Conservation (phyloP, 257 asterid species). For the Solanum dulcamara region DNA sequence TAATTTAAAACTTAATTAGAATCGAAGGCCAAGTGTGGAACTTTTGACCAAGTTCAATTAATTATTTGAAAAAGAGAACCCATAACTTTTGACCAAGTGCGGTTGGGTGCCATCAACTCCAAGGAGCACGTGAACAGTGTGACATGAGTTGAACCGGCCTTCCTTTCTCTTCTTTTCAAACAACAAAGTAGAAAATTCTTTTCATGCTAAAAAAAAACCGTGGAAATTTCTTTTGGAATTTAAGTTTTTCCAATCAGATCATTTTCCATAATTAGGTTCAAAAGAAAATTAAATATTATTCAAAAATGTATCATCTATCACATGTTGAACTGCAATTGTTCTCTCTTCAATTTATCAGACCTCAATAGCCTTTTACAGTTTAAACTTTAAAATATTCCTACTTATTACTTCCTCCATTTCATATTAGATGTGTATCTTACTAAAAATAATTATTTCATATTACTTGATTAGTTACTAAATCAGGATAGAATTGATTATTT, state of each 20-base stretch:
- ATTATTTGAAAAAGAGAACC: not conserved
- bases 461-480: too few relatives aligned
- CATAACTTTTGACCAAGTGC: not conserved
- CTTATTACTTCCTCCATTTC: too few relatives aligned
- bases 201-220: too few relatives aligned
- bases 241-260: not conserved
- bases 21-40: not conserved
- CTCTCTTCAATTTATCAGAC: too few relatives aligned
- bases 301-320: too few relatives aligned
- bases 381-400: too few relatives aligned
- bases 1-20: not conserved
- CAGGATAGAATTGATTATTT: too few relatives aligned
- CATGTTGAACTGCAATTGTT: too few relatives aligned
- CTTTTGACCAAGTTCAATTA: not conserved
- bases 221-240: not conserved
- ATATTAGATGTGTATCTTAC: too few relatives aligned
- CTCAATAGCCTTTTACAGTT: too few relatives aligned
- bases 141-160: slow-evolving; percentile 3
- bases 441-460: too few relatives aligned
- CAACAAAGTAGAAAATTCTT: not conserved
- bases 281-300: not conserved
- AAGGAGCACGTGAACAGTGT: slow-evolving; percentile 41
- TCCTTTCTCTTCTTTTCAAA: not conserved
- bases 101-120: slow-evolving; percentile 5
- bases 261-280: not conserved